Evolutionary conservation across 1,139 yeast species (phyloP).

Genomic region (Schizosaccharomyces versatilis): DNA sequence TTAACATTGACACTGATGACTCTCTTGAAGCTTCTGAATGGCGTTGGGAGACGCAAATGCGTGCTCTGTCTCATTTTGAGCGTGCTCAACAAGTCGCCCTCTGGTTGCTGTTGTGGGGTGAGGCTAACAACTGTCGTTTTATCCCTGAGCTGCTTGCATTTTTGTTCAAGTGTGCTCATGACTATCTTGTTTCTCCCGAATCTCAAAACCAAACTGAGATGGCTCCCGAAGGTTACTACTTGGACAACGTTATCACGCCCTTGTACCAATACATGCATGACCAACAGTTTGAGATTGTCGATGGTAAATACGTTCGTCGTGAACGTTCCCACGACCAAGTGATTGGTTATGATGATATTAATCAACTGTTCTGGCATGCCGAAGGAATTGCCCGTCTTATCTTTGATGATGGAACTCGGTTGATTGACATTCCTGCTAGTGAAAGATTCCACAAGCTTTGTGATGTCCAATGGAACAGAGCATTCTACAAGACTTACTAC

Average conservation of each 20-base stretch:
- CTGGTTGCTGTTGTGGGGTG: slow-evolving; percentile 90
- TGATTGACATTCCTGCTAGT: slow-evolving; percentile 71
- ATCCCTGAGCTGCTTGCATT: slow-evolving; percentile 83
- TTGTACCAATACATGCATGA: slow-evolving; percentile 74
- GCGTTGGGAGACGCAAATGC: slow-evolving; percentile 68
- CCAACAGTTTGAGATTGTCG: slow-evolving; percentile 84
- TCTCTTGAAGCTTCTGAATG: slow-evolving; percentile 59
- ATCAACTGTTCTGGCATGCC: slow-evolving; percentile 97
- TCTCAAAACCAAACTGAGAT: slow-evolving; percentile 49
- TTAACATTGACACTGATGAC: slow-evolving; percentile 74
- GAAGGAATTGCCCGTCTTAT: slow-evolving; percentile 90
- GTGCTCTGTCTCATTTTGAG: slow-evolving; percentile 43
- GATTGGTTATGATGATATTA: slow-evolving; percentile 94
- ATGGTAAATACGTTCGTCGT: slow-evolving; percentile 90
- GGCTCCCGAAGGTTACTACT: slow-evolving; percentile 58
- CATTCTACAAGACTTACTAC: slow-evolving; percentile 86
- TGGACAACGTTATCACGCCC: slow-evolving; percentile 82
- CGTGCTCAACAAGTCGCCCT: slow-evolving; percentile 78
- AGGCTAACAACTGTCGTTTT: slow-evolving; percentile 90
- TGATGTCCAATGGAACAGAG: slow-evolving; percentile 79
- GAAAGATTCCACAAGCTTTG: slow-evolving; percentile 81
- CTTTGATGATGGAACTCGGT: slow-evolving; percentile 73
- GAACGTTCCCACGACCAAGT: slow-evolving; percentile 88
- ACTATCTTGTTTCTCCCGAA: slow-evolving; percentile 66
- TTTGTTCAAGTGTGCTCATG: slow-evolving; percentile 80